These are phyloP conservation scores for Coemansia sp. DNA, from an alignment of 192 early-diverging fungal species.

Conservation along the genomic window DNA sequence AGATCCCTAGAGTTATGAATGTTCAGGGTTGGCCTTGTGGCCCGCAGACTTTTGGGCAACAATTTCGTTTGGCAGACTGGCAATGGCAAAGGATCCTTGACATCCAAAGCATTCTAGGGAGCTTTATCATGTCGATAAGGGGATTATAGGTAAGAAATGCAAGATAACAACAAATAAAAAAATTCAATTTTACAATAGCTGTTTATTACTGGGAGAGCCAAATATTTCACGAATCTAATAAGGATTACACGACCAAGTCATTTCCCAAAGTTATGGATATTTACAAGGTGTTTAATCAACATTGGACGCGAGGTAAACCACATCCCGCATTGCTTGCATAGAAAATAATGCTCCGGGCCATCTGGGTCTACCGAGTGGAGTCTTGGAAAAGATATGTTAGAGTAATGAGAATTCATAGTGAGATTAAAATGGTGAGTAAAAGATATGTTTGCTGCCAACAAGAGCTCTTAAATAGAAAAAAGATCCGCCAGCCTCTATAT, in stretches of 20 bases:
- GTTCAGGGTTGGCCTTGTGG: too few relatives aligned
- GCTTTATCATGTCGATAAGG: not conserved
- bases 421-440: not conserved
- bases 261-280: too few relatives aligned
- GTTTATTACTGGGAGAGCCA: too few relatives aligned
- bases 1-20: too few relatives aligned
- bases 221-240: too few relatives aligned
- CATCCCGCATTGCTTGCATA: not conserved
- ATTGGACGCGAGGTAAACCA: not conserved
- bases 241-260: too few relatives aligned
- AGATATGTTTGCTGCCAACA: too few relatives aligned
- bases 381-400: not conserved
- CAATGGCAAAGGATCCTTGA: not conserved
- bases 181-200: too few relatives aligned
- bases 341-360: not conserved
- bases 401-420: not conserved
- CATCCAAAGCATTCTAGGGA: not conserved
- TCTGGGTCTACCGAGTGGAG: not conserved
- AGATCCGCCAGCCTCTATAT: not conserved
- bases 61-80: not conserved
- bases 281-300: too few relatives aligned
- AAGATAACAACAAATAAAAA: not conserved
- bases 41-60: too few relatives aligned
- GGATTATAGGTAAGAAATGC: not conserved
- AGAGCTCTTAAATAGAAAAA: too few relatives aligned